Evolutionary conservation across 2,329 filamentous ascomycete genomes (phyloP), one percentile per base, ranked within the genome.

Genomic region (Penicillium nordicum): DNA sequence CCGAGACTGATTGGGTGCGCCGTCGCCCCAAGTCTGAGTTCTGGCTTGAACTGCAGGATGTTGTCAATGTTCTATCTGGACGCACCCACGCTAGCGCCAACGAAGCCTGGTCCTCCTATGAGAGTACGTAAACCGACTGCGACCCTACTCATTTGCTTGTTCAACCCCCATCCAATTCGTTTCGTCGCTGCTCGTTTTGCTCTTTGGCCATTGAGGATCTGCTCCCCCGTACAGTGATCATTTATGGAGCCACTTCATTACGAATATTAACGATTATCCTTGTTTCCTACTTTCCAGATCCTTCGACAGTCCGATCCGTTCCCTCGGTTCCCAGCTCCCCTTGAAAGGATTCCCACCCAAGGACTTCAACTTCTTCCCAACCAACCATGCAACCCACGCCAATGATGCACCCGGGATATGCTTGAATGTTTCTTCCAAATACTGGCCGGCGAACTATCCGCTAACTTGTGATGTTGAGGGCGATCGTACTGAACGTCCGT

Each of bases 1-100:
- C 85, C 25, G 89, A 92, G 68, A 97, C 94, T 4, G 93, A 99
- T 78, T 99, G 94, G 94, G 84, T 86, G 63, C 92, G 95, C 74
- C 82, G 94, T 49, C 82, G 94, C 49, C 93, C 94, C 45, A 90
- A 86, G 76, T 77, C 85, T 53, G 90, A 94, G 64, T 92, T 91
- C 79, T 99, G 94, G 94, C 79, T 90, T 66, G 81, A 80, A 48
- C 79, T 96, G 73, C 90, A 91, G 75, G 81, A 87, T 48, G 85
- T 91, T 29, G 92, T 96, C 3, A 89, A 99, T 72, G 88, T 91
- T 34, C 78, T 99, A 32, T 89, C 88, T 49, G 93, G 92, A 3
- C 82, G 91, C 57, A 84, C 87, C 0, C 66, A 64, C 50, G 65
- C 74, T 12, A 60, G 60, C 25, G 59, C 66, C 21, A 50, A 62